Base-by-base conservation (phyloP, 805 yeast genomes). In the Cyberlindnera saturnus region DNA sequence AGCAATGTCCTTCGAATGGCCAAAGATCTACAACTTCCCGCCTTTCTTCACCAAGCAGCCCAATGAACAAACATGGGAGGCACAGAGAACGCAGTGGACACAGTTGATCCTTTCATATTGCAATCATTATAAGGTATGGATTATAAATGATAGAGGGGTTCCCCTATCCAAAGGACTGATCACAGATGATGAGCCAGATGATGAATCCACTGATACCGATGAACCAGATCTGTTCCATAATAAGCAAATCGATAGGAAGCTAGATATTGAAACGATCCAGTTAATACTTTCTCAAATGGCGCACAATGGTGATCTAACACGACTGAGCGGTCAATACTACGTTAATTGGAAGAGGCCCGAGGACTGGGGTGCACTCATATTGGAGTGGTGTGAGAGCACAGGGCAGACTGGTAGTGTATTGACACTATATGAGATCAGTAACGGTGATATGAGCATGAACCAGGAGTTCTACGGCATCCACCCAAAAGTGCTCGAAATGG, bases 31-130 rank as follows among this genome's bases (percentile, higher is more conserved):
- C 43, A 69, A 77, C 32, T 91, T 89, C 62, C 97, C 97, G 6
- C 99, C 99, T 0, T 78, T 91, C 52, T 91, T 80, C 66, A 93
- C 98, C 8, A 73, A 79, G 47, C 99, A 91, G 64, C 89, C 93
- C 18, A 90, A 91, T 54, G 74, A 80, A 32, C 78, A 85, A 10
- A 82, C 93, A 2, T 77, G 86, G 67, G 72, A 74, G 28, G 81
- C 87, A 10, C 99, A 91, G 62, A 65, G 84, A 14, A 71, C 72
- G n/a, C 77, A 84, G 42, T 91, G 99, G 99, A 66, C 71, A 23
- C 68, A 74, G 36, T 63, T 91, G 23, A 65, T 91, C 0, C 60
- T 83, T 9, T 67, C 70, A 6, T 86, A 77, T 53, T 82, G 95
- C 52, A 70, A 75, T 49, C 66, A 61, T 42, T 65, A 77, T 49